Percentiles rank a stretch among this genome's conserved stretches.
Evolutionary conservation across 192 early-diverging fungal species (phyloP).

Genomic region (Backusella circina): DNA sequence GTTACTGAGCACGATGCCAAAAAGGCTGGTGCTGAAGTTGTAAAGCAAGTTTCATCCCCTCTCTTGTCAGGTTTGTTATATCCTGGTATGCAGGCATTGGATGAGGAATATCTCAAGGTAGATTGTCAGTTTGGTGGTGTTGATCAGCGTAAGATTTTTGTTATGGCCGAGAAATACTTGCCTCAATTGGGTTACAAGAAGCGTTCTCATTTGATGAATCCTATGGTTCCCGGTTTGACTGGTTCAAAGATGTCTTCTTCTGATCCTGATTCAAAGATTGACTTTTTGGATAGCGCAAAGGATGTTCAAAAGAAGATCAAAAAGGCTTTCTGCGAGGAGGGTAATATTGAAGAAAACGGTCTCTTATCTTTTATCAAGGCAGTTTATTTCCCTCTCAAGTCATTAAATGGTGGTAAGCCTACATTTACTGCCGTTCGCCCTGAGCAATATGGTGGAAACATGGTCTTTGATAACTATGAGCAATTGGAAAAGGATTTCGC

Average conservation of each 20-base stretch:
- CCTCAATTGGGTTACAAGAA: constrained; percentile 94
- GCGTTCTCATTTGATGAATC: constrained; percentile 96
- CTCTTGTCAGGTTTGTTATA: constrained; percentile 93
- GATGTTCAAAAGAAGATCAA: constrained; percentile 82
- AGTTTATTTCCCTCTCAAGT: constrained; percentile 87
- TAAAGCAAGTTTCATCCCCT: constrained; percentile 91
- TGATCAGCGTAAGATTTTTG: constrained; percentile 99
- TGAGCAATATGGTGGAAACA: constrained; percentile 92
- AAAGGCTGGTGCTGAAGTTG: constrained; percentile 97
- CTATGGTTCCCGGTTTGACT: constrained; percentile 92
- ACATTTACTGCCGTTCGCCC: constrained; percentile 69
- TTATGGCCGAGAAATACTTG: constrained; percentile 93
- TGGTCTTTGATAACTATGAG: constrained; percentile 66
- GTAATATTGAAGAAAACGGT: constrained; percentile 90
- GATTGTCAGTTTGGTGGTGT: constrained; percentile 97
- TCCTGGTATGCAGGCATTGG: constrained; percentile 95
- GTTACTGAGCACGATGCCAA: constrained; percentile 95
- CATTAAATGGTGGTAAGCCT: constrained; percentile 54
- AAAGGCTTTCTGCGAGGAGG: constrained; percentile 97
- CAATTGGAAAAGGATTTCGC: constrained; percentile 82
- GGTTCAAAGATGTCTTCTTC: constrained; percentile 97
- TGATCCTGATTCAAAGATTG: constrained; percentile 96
- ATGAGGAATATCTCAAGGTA: constrained; percentile 94
- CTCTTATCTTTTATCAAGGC: constrained; percentile 84
- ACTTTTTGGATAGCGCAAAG: constrained; percentile 84